A percentile compares a stretch with the other conserved stretches of the same genome.
These are phyloP conservation scores for Talaromyces piceae DNA, from an alignment of 2,329 filamentous ascomycete species.

Conservation along the genomic window DNA sequence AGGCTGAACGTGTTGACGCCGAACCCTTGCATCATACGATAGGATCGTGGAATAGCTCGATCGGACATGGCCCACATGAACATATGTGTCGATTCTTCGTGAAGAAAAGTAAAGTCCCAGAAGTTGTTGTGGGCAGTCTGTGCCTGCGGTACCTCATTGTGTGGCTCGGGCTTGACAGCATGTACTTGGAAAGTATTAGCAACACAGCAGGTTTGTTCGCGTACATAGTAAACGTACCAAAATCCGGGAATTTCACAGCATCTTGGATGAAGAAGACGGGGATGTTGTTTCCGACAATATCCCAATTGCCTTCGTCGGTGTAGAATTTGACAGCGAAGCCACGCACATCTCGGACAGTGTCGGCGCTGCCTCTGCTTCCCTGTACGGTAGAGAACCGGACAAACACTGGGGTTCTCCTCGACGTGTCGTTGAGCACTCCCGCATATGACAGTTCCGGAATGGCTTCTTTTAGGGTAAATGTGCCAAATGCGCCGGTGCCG, in stretches of 20 bases:
- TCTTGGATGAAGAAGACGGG: slow-evolving; percentile 73
- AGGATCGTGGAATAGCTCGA: slow-evolving; percentile 64
- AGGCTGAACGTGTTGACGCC: slow-evolving; percentile 74
- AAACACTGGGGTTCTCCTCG: slow-evolving; percentile 58
- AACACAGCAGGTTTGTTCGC: slow-evolving; percentile 6
- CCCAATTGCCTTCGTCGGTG: slow-evolving; percentile 70
- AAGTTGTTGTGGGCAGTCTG: slow-evolving; percentile 68
- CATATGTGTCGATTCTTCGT: slow-evolving; percentile 70
- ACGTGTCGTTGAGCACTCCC: slow-evolving; percentile 60
- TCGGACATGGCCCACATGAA: slow-evolving; percentile 74
- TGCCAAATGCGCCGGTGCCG: slow-evolving; percentile 58
- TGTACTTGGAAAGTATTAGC: too few species aligned
- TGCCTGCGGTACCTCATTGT: slow-evolving; percentile 63
- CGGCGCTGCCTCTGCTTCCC: slow-evolving; percentile 66
- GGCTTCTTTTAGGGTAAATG: slow-evolving; percentile 59
- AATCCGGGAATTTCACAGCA: slow-evolving; percentile 64
- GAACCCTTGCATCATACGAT: slow-evolving; percentile 80
- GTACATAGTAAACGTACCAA: slow-evolving; percentile 31
- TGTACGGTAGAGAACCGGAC: slow-evolving; percentile 72
- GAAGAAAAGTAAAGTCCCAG: slow-evolving; percentile 64
- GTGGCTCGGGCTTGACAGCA: slow-evolving; percentile 60
- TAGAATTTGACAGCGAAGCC: slow-evolving; percentile 75
- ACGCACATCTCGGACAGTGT: slow-evolving; percentile 75
- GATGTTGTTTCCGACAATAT: slow-evolving; percentile 67
- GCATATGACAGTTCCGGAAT: slow-evolving; percentile 57